These are phyloP conservation scores for Trametes cubensis DNA, from an alignment of 768 basidiomycete species.

Conservation along the genomic window DNA sequence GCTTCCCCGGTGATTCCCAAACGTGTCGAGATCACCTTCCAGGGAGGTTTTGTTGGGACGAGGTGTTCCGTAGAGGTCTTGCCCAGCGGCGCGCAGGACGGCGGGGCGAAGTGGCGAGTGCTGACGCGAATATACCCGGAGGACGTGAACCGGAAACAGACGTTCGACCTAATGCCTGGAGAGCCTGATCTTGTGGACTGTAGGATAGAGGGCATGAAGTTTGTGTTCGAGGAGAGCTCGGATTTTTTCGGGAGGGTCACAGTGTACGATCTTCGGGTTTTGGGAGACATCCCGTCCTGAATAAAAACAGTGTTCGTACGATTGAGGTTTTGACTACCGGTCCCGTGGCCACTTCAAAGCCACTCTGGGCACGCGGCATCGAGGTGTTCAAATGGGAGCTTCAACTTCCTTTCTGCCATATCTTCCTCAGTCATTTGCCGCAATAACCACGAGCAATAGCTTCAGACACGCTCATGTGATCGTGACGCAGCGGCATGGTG, in stretches of 20 bases:
- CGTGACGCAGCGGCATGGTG: background rate
- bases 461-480: background rate
- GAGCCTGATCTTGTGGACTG: slow-evolving; percentile 25
- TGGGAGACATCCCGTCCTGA: slow-evolving; percentile 26
- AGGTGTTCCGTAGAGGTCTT: slow-evolving; percentile 54
- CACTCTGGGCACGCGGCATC: too few relatives aligned
- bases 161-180: slow-evolving; percentile 52
- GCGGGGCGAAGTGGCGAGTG: slow-evolving; percentile 49
- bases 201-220: slow-evolving; percentile 53
- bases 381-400: too few relatives aligned
- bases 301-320: too few relatives aligned
- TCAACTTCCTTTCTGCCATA: too few relatives aligned
- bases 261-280: slow-evolving; percentile 60
- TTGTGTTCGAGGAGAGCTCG: slow-evolving; percentile 80
- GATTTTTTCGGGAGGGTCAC: slow-evolving; percentile 85
- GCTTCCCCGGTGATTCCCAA: slow-evolving; percentile 54
- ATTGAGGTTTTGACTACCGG: too few relatives aligned
- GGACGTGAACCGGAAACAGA: slow-evolving; percentile 75
- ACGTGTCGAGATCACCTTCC: slow-evolving; percentile 68
- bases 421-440: too few relatives aligned
- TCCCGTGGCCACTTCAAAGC: too few relatives aligned
- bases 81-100: slow-evolving; percentile 28
- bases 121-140: slow-evolving; percentile 70
- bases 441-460: too few relatives aligned
- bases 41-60: slow-evolving; percentile 84